Percentiles rank a stretch among this genome's conserved stretches.
Evolutionary conservation across 176 grass and related monocot genomes (phyloP).

Genomic region (Urochloa ruziziensis): DNA sequence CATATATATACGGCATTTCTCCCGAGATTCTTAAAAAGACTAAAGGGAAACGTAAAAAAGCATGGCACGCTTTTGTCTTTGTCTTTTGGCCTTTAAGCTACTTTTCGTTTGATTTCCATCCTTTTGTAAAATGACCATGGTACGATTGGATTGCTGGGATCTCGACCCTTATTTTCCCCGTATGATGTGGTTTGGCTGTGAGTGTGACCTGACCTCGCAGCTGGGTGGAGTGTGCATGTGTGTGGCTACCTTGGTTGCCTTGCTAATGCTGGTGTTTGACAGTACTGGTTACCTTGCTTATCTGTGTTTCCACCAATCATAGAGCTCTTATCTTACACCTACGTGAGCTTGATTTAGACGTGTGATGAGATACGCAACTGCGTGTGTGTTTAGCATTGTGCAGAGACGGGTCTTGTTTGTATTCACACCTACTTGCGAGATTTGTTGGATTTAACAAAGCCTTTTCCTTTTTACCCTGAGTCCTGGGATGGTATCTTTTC

Average conservation of each 20-base stretch:
- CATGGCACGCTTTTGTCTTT: constrained; percentile 6
- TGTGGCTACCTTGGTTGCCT: neutral
- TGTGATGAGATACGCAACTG: too few species aligned
- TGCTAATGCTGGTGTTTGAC: neutral
- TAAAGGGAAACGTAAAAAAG: neutral
- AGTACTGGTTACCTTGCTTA: neutral
- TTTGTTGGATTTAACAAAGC: too few species aligned
- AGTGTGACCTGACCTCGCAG: neutral
- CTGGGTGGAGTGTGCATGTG: neutral
- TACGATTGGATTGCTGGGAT: neutral
- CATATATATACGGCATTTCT: neutral
- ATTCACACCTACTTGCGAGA: too few species aligned
- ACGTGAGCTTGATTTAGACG: too few species aligned
- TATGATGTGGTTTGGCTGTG: neutral
- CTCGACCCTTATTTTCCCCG: neutral
- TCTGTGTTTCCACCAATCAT: neutral
- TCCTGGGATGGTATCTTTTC: too few species aligned
- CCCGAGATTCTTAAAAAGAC: neutral
- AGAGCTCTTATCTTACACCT: too few species aligned
- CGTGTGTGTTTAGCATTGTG: neutral
- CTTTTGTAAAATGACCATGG: neutral
- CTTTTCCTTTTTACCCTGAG: too few species aligned
- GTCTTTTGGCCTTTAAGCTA: constrained; percentile 7
- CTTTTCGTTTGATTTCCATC: constrained; percentile 16
- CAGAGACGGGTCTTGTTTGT: neutral